phyloP scores from a whole-genome alignment of 768 basidiomycete genomes.

The Tylopilus vinaceipallidus region DNA sequence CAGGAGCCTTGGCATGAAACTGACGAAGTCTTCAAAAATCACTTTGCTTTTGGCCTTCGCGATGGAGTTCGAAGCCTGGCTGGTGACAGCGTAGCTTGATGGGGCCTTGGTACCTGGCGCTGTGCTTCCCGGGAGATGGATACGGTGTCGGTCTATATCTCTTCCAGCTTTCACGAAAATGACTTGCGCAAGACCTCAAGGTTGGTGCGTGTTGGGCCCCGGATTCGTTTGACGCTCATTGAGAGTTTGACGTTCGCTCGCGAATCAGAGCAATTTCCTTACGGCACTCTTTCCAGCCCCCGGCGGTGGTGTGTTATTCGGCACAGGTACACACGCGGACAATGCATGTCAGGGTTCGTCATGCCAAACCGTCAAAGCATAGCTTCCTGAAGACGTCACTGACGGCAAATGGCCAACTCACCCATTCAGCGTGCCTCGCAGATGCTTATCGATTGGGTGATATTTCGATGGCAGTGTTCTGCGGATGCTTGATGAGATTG shows the following conservation, averaged over 20 bases:
- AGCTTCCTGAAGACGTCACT: constrained; percentile 16
- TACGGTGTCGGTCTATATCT: constrained; percentile 20
- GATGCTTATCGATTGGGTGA: constrained; percentile 13
- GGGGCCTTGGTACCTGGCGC: constrained; percentile 4
- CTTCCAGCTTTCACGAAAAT: constrained; percentile 1
- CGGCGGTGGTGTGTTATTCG: background rate
- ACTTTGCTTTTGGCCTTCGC: constrained; percentile 1
- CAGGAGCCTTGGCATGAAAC: background rate
- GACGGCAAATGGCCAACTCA: constrained; percentile 6
- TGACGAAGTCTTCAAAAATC: background rate
- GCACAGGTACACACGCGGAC: constrained; percentile 6
- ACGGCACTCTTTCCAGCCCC: constrained; percentile 6
- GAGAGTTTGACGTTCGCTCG: background rate
- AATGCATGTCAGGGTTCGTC: constrained; percentile 15
- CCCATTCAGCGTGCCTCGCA: constrained; percentile 16
- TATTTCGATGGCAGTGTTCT: constrained; percentile 6
- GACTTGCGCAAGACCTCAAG: constrained; percentile 10
- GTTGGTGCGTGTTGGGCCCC: constrained; percentile 10
- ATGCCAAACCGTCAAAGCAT: background rate
- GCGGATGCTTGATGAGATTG: background rate
- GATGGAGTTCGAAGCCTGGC: background rate
- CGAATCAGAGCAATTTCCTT: background rate
- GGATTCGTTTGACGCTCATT: constrained; percentile 15
- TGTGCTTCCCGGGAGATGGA: background rate
- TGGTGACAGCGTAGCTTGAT: background rate